phyloP scores from a whole-genome alignment of 371 early-diverging fungal genomes.

The Haplosporangium sp. region DNA sequence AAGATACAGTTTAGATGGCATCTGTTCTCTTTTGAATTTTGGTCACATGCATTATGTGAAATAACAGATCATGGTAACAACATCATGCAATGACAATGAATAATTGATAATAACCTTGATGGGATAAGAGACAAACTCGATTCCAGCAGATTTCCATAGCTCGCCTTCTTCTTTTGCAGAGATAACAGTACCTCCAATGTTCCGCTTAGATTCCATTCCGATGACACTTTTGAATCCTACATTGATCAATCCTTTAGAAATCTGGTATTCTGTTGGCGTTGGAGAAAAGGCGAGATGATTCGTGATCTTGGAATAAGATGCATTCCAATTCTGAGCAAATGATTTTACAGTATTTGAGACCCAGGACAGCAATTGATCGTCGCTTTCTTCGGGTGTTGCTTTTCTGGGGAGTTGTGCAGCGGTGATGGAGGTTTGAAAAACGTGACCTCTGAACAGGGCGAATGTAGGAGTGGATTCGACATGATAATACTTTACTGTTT shows the following conservation, averaged over 20 bases:
- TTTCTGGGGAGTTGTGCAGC: slow-evolving; percentile 38
- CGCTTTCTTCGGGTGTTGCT: slow-evolving; percentile 37
- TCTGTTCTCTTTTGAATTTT: slow-evolving; percentile 18
- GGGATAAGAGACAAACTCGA: slow-evolving; percentile 41
- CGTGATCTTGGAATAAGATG: slow-evolving; percentile 53
- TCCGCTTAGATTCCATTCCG: slow-evolving; percentile 51
- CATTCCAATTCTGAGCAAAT: slow-evolving; percentile 41
- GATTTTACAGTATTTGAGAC: slow-evolving; percentile 25
- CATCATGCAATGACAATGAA: background rate
- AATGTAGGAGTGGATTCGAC: slow-evolving; percentile 40
- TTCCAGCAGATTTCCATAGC: slow-evolving; percentile 33
- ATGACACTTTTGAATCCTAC: slow-evolving; percentile 53
- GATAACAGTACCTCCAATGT: slow-evolving; percentile 29
- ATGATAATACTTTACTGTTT: slow-evolving; percentile 38
- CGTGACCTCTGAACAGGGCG: slow-evolving; percentile 41
- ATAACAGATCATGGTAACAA: background rate
- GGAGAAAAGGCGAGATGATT: slow-evolving; percentile 53
- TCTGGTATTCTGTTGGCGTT: slow-evolving; percentile 42
- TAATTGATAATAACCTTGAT: slow-evolving; percentile 37
- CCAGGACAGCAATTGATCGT: slow-evolving; percentile 47
- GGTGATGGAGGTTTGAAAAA: slow-evolving; percentile 40
- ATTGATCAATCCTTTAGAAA: slow-evolving; percentile 34
- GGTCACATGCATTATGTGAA: too few species aligned
- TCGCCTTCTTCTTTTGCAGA: slow-evolving; percentile 25
- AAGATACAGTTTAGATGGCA: slow-evolving; percentile 22